phyloP scores from a whole-genome alignment of 305 asterid genomes.

The Rubia tinctorum region DNA sequence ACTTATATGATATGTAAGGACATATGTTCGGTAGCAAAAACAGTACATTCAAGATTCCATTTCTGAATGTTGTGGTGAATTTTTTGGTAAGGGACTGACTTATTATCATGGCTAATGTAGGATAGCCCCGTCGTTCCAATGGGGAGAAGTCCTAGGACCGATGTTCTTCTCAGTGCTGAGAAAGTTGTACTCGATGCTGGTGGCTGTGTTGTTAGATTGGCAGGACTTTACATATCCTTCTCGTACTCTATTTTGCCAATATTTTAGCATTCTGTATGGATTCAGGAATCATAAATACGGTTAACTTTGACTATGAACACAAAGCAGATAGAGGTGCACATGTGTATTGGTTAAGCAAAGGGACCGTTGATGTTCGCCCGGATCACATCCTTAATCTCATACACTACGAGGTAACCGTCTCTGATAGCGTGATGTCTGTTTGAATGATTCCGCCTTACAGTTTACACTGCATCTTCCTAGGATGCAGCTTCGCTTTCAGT shows the following conservation, averaged over 20 bases:
- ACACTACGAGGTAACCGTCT: constrained; percentile 70
- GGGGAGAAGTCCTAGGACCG: constrained; percentile 89
- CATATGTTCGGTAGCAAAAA: too few species aligned
- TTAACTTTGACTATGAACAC: constrained; percentile 61
- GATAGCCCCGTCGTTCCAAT: constrained; percentile 89
- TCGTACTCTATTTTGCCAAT: neutral
- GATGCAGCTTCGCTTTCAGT: constrained; percentile 88
- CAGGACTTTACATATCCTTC: constrained; percentile 99
- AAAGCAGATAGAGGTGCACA: constrained; percentile 93
- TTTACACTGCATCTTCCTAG: constrained; percentile 20
- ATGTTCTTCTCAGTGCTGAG: constrained; percentile 78
- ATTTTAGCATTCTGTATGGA: neutral
- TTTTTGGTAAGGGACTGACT: constrained; percentile 1
- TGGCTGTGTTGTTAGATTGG: constrained; percentile 86
- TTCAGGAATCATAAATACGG: constrained; percentile 1
- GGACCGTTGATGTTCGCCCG: constrained; percentile 63
- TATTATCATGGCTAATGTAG: constrained; percentile 31
- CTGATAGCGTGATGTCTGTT: neutral
- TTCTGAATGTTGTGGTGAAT: neutral
- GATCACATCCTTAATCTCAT: constrained; percentile 94
- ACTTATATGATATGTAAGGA: too few species aligned
- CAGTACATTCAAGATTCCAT: neutral
- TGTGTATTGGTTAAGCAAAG: constrained; percentile 79
- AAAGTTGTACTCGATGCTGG: constrained; percentile 73
- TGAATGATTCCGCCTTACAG: neutral